These are phyloP conservation scores for Colletotrichum cereale DNA, from an alignment of 2,329 filamentous ascomycete genomes.

Conservation along the genomic window DNA sequence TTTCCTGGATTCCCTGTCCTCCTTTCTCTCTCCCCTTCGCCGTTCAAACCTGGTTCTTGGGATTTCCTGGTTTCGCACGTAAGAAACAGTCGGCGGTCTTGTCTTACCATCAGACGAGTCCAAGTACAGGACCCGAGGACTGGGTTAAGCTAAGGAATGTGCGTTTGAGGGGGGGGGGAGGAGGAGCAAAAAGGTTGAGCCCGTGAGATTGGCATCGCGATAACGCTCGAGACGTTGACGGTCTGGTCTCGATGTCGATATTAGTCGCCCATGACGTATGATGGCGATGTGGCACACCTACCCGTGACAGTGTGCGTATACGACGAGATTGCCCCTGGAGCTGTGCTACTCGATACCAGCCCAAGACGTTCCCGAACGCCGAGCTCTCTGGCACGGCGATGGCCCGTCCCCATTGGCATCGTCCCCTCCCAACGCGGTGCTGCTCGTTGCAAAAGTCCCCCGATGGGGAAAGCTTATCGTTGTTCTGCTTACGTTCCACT, in stretches of 20 bases:
- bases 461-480: background rate
- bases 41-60: constrained; percentile 14
- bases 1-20: background rate
- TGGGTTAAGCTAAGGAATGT: background rate
- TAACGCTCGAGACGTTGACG: constrained; percentile 10
- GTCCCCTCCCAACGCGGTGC: background rate
- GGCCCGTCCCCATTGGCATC: too few species aligned
- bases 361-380: background rate
- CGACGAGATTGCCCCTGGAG: background rate
- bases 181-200: background rate
- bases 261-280: background rate
- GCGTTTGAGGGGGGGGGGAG: background rate
- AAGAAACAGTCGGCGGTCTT: constrained; percentile 15
- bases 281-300: background rate
- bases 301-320: background rate
- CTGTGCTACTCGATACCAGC: background rate
- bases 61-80: constrained; percentile 13
- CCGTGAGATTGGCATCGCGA: constrained; percentile 5
- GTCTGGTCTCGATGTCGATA: background rate
- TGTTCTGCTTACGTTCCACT: background rate
- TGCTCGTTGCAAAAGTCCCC: constrained; percentile 6
- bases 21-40: background rate
- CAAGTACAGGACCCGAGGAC: background rate
- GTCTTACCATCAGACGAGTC: constrained; percentile 8
- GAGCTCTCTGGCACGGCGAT: background rate